A percentile compares a stretch with the other conserved stretches of the same genome.
Conservation (phyloP, 169 alveolate species). For the Plasmodium blacklocki region DNA sequence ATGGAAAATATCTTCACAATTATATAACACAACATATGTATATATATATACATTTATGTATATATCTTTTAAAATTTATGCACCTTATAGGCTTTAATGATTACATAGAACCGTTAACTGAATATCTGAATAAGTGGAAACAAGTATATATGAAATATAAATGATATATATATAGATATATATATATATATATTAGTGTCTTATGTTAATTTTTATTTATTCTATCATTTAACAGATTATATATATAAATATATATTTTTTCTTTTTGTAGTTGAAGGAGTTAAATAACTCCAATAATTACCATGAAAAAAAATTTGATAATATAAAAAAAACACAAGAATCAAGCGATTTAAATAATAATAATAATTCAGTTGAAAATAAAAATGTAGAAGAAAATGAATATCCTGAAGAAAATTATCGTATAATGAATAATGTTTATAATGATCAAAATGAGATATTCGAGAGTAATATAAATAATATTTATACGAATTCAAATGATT, state of each 20-base stretch:
- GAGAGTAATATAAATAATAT: slow-evolving; percentile 18
- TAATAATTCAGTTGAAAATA: slow-evolving; percentile 16
- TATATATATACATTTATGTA: neutral
- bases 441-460: slow-evolving; percentile 27
- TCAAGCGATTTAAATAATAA: slow-evolving; percentile 10
- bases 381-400: neutral
- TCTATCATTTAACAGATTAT: too few relatives aligned
- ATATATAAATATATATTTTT: too few relatives aligned
- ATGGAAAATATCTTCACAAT: neutral
- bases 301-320: slow-evolving; percentile 46
- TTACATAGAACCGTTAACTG: slow-evolving; percentile 86
- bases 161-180: too few relatives aligned
- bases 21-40: neutral
- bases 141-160: slow-evolving; percentile 75
- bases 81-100: slow-evolving; percentile 80
- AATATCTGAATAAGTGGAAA: slow-evolving; percentile 89
- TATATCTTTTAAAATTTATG: neutral
- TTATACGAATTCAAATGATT: slow-evolving; percentile 23
- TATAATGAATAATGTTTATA: slow-evolving; percentile 23
- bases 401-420: slow-evolving; percentile 9
- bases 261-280: slow-evolving; percentile 33
- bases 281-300: slow-evolving; percentile 20
- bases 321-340: slow-evolving; percentile 6
- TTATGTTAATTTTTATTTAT: neutral
- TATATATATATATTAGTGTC: neutral